Conservation (phyloP, 108 stramenopile species). For the Pseudonitzschia multistriata region DNA sequence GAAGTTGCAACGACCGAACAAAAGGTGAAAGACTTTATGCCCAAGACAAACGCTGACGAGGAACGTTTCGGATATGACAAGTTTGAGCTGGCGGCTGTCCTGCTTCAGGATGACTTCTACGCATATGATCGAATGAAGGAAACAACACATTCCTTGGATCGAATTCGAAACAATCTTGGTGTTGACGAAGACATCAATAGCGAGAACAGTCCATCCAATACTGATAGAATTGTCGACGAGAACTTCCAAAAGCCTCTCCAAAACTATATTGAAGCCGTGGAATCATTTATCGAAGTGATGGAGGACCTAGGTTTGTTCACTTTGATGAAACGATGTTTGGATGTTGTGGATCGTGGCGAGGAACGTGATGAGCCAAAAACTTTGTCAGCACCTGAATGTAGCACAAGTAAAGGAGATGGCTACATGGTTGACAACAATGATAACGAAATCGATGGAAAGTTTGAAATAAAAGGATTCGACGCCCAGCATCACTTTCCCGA, state of each 20-base stretch:
- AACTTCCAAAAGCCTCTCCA: conserved; percentile 16
- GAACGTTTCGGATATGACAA: conserved; percentile 33
- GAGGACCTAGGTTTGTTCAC: conserved; percentile 25
- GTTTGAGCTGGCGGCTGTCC: conserved; percentile 33
- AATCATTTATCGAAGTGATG: conserved; percentile 30
- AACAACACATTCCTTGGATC: conserved; percentile 1
- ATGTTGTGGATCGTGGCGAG: conserved; percentile 16
- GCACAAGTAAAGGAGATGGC: not conserved
- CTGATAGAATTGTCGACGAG: conserved; percentile 4
- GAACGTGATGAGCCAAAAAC: conserved; percentile 1
- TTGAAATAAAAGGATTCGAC: no score
- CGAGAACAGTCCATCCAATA: not conserved
- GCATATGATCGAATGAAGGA: conserved; percentile 27
- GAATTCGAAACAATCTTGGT: not conserved
- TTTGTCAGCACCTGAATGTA: not conserved
- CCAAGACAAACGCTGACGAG: conserved; percentile 15
- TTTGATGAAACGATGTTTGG: conserved; percentile 28
- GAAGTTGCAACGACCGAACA: conserved; percentile 16
- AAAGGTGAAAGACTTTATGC: conserved; percentile 18
- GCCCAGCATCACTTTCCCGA: not conserved
- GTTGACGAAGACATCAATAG: not conserved
- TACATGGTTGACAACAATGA: not conserved
- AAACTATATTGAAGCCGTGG: conserved; percentile 13
- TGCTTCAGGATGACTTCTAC: conserved; percentile 27
- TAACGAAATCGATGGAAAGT: no score